Evolutionary conservation across 1,284 basidiomycete genomes (phyloP), one percentile per base, ranked within the genome.

Genomic region (Fistulinella staudtii): DNA sequence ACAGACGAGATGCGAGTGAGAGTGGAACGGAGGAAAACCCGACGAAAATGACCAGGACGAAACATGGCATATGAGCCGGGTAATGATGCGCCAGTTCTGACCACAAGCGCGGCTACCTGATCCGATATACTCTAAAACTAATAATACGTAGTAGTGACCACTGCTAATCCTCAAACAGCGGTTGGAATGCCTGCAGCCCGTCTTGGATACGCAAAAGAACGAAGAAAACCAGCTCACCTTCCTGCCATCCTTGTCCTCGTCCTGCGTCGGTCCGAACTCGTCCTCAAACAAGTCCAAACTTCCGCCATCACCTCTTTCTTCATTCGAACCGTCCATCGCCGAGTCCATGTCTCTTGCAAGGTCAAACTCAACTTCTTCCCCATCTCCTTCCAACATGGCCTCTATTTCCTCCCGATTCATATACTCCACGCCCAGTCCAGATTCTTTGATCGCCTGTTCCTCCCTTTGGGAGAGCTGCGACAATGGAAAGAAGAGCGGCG

Each of bases 331-430:
- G 21, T 21, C 14, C 29, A 8, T 24, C 13, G 3, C 35, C 21
- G 41, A 36, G 7, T 35, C 28, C 22, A 29, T 34, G 20, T 45
- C 52, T 44, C 30, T 48, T 25, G 56, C 47, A 25, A 64, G 48
- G 30, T 68, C 66, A 53, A 74, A 72, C 18, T 64, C 73, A 23
- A 83, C 75, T 58, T 85, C 82, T 50, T 80, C 78, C 2, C 74
- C 83, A 2, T 82, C 82, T 33, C 72, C 81, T 45, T 83, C 81
- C 24, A 85, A 62, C 73, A 86, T 75, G 18, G 73, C 76, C 23
- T 68, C 70, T 35, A 87, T 65, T 56, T 85, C 81, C 15, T 78
- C 72, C n/a, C 63, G 70, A 47, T 74, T 68, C 82, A 87, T 84
- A 48, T 72, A 56, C 53, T 84, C 82, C 27, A 82, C 70, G 2